Percentiles rank a stretch among this genome's conserved stretches.
These are phyloP conservation scores for Podaxis mareebaensis DNA, from an alignment of 768 basidiomycete genomes.

Conservation along the genomic window DNA sequence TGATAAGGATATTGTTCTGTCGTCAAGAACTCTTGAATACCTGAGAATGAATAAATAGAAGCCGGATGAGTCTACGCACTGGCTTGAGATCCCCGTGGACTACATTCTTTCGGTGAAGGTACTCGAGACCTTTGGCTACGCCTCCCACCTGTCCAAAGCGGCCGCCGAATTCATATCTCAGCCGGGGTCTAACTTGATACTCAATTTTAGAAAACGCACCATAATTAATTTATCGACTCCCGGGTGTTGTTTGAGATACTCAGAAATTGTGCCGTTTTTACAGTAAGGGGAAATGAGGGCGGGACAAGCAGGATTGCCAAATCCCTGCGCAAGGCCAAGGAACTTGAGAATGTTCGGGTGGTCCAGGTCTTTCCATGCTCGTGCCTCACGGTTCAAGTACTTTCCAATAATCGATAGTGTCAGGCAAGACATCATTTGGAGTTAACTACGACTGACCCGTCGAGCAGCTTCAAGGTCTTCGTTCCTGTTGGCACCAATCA, in stretches of 20 bases:
- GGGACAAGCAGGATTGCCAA: not conserved
- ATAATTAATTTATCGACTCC: not conserved
- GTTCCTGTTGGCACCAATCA: not conserved
- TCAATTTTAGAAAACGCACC: not conserved
- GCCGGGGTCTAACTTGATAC: not conserved
- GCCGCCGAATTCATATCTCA: too few relatives aligned
- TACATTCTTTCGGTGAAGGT: constrained; percentile 65
- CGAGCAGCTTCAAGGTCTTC: not conserved
- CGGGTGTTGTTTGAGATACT: not conserved
- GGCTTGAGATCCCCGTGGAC: constrained; percentile 83
- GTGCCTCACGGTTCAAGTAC: not conserved
- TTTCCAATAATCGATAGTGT: not conserved
- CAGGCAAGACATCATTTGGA: not conserved
- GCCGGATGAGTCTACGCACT: constrained; percentile 23
- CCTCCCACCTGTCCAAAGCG: constrained; percentile 46
- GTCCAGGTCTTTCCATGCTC: not conserved
- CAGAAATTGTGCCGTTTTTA: not conserved
- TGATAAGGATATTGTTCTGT: not conserved
- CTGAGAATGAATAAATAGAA: not conserved
- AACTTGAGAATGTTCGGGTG: not conserved
- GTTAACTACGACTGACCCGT: not conserved
- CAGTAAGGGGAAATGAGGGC: not conserved
- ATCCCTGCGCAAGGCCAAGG: not conserved
- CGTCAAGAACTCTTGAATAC: not conserved
- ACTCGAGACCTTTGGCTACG: constrained; percentile 79